Conservation (phyloP, 352 stramenopile species). For the Vaucheria bursata region DNA sequence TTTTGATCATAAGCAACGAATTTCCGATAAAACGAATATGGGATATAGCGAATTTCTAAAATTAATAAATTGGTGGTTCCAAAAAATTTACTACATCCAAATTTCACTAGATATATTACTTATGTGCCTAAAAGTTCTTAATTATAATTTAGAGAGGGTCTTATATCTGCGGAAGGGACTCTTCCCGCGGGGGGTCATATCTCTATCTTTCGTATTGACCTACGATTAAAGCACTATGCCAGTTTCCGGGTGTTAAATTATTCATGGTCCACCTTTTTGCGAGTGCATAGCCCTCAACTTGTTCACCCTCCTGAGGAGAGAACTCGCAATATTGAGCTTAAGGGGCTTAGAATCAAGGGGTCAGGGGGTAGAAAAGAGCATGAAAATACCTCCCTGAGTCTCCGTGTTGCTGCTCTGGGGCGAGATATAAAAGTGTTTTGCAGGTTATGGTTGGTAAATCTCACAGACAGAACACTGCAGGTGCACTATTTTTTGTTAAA, state of each 20-base stretch:
- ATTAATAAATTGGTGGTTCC: too few relatives aligned
- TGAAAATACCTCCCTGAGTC: not conserved
- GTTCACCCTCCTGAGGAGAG: slow-evolving; percentile 18
- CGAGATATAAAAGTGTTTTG: slow-evolving; percentile 28
- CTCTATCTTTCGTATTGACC: slow-evolving; percentile 20
- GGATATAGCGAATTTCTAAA: too few relatives aligned
- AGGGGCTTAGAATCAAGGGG: slow-evolving; percentile 12
- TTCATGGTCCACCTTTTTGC: slow-evolving; percentile 28
- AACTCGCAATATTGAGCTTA: slow-evolving; percentile 11
- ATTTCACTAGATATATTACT: too few relatives aligned
- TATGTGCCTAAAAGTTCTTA: too few relatives aligned
- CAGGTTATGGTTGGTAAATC: slow-evolving; percentile 34
- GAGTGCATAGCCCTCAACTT: slow-evolving; percentile 21
- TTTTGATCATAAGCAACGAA: too few relatives aligned
- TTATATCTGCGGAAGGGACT: slow-evolving; percentile 28
- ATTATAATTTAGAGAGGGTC: slow-evolving; percentile 13
- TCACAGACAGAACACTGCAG: slow-evolving; percentile 23
- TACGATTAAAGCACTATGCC: slow-evolving; percentile 36
- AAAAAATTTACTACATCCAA: too few relatives aligned
- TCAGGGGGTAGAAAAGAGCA: not conserved
- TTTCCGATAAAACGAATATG: too few relatives aligned
- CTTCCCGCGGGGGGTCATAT: slow-evolving; percentile 25
- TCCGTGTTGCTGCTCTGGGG: slow-evolving; percentile 8
- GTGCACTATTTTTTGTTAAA: not conserved
- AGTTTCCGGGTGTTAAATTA: slow-evolving; percentile 31